Percentiles rank a stretch among this genome's conserved stretches.
phyloP scores from a whole-genome alignment of 257 asterid species.

The Solanum ossicruentum region DNA sequence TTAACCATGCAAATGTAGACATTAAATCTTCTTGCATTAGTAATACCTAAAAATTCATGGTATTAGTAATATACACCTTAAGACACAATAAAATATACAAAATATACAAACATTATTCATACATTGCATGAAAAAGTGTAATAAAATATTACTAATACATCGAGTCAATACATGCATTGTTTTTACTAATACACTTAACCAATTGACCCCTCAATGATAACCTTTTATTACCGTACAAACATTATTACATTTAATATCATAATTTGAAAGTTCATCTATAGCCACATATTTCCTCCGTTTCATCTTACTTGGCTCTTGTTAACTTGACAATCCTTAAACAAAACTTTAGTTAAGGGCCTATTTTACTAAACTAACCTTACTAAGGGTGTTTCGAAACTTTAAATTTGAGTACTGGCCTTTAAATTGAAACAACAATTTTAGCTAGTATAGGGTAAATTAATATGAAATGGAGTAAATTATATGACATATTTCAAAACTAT shows the following conservation, averaged over 20 bases:
- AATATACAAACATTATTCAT: too few relatives aligned
- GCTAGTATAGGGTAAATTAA: background rate
- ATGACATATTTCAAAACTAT: background rate
- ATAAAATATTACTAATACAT: too few relatives aligned
- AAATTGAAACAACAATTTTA: too few relatives aligned
- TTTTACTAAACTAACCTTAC: background rate
- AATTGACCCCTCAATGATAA: background rate
- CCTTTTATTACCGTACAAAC: background rate
- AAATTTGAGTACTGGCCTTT: background rate
- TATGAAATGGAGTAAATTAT: background rate
- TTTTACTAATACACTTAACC: too few relatives aligned
- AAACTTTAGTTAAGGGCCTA: too few relatives aligned
- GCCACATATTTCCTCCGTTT: background rate
- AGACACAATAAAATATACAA: background rate
- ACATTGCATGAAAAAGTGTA: too few relatives aligned
- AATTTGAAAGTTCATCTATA: background rate
- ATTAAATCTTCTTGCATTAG: too few relatives aligned
- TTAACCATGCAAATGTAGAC: too few relatives aligned
- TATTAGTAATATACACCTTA: too few relatives aligned
- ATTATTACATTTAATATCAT: background rate
- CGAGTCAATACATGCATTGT: too few relatives aligned
- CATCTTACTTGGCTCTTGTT: background rate
- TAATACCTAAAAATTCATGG: too few relatives aligned
- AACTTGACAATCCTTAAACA: background rate
- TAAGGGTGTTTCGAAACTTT: background rate